These are phyloP conservation scores for Komagataea norvegica DNA, from an alignment of 1,139 yeast species.

Conservation along the genomic window DNA sequence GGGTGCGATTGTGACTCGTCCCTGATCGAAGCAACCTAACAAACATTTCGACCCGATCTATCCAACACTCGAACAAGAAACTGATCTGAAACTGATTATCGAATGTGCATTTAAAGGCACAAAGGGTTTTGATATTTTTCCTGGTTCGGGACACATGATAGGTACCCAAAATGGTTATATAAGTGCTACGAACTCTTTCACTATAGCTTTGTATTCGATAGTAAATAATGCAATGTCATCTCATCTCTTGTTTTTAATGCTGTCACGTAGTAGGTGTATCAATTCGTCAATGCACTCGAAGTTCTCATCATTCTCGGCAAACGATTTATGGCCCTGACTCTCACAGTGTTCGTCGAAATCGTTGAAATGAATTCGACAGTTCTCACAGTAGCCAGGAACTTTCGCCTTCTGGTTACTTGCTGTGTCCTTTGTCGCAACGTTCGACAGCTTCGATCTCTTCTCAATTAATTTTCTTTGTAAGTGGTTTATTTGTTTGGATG, in stretches of 20 bases:
- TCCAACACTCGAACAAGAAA: too few species aligned
- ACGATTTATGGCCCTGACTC: constrained; percentile 69
- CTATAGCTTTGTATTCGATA: background rate
- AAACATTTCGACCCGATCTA: too few species aligned
- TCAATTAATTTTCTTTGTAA: constrained; percentile 45
- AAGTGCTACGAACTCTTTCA: background rate
- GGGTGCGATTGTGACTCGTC: too few species aligned
- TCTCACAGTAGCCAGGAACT: constrained; percentile 79
- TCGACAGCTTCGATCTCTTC: constrained; percentile 27
- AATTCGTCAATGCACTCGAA: constrained; percentile 74
- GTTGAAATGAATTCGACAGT: constrained; percentile 83
- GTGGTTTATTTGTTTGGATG: constrained; percentile 60
- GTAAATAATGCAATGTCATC: background rate
- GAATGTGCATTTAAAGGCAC: too few species aligned
- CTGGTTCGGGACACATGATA: constrained; percentile 1
- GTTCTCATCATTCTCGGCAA: constrained; percentile 69
- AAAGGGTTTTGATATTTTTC: background rate
- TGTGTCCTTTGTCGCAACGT: constrained; percentile 12
- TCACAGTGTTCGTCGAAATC: constrained; percentile 72
- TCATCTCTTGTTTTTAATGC: constrained; percentile 20
- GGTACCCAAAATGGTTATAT: too few species aligned
- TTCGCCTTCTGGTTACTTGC: constrained; percentile 22
- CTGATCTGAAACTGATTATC: too few species aligned
- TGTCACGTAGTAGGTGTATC: constrained; percentile 41
- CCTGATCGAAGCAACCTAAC: too few species aligned